phyloP scores from a whole-genome alignment of 2,329 filamentous ascomycete species.

The Colletotrichum incanum region DNA sequence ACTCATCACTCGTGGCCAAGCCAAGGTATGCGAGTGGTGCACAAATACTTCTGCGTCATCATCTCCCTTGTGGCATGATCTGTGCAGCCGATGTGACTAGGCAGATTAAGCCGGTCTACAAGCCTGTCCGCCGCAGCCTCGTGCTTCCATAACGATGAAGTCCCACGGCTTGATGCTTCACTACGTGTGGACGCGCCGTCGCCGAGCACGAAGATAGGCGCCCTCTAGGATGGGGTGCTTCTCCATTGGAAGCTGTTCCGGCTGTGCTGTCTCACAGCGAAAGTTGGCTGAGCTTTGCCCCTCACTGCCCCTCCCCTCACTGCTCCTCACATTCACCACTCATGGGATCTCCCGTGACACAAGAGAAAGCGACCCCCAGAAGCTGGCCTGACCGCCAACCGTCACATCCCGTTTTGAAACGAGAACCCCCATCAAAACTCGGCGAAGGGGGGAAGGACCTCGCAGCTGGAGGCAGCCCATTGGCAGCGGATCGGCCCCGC shows the following conservation, averaged over 20 bases:
- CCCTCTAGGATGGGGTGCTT: background rate
- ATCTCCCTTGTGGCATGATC: background rate
- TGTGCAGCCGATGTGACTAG: background rate
- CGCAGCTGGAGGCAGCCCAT: constrained; percentile 31
- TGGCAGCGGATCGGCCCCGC: constrained; percentile 36
- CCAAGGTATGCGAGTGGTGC: background rate
- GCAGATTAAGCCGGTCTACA: background rate
- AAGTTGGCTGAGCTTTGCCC: constrained; percentile 19
- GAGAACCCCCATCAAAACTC: constrained; percentile 32
- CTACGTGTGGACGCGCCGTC: background rate
- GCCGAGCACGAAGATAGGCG: background rate
- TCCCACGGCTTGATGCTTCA: background rate
- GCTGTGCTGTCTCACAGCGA: background rate
- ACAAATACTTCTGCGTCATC: background rate
- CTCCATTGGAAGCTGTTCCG: background rate
- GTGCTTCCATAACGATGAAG: background rate
- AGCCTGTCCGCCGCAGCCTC: background rate
- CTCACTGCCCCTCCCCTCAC: constrained; percentile 12
- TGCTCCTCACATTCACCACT: background rate
- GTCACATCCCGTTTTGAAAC: constrained; percentile 42
- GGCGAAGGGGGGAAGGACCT: background rate
- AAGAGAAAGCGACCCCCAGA: background rate
- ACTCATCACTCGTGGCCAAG: background rate
- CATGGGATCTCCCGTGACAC: background rate
- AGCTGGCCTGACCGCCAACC: constrained; percentile 39